A percentile compares a stretch with the other conserved stretches of the same genome.
Conservation (phyloP, 768 basidiomycete genomes). For the Calocybe gangraenosa region DNA sequence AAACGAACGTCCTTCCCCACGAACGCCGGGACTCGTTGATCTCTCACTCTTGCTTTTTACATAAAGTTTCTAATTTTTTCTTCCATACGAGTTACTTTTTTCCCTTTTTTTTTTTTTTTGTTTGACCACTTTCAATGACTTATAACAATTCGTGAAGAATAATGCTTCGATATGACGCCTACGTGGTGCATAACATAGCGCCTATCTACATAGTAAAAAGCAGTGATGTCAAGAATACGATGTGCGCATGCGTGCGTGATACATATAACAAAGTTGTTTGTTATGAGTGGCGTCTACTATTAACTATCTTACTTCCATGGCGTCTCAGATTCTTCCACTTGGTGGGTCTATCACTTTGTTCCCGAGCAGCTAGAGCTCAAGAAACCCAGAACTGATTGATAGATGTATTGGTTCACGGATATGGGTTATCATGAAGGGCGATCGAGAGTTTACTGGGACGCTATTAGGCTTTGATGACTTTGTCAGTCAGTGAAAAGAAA, state of each 20-base stretch:
- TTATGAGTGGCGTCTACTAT: slow-evolving; percentile 2
- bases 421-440: slow-evolving; percentile 98
- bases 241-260: no score
- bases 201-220: no score
- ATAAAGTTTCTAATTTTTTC: neutral
- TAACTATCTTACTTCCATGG: slow-evolving; percentile 46
- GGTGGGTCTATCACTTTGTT: slow-evolving; percentile 37
- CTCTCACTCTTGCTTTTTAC: no score
- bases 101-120: slow-evolving; percentile 1
- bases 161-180: no score
- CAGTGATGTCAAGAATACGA: no score
- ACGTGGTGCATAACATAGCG: no score
- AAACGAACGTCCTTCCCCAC: no score
- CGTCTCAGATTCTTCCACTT: slow-evolving; percentile 91
- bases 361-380: neutral
- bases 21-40: no score
- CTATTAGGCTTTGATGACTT: slow-evolving; percentile 98
- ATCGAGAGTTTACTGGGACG: slow-evolving; percentile 94
- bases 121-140: no score
- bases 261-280: slow-evolving; percentile 7
- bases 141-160: no score
- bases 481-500: slow-evolving; percentile 91
- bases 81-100: neutral
- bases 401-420: slow-evolving; percentile 95
- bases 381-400: slow-evolving; percentile 81